These are phyloP conservation scores for Arthroderma uncinatum DNA, from an alignment of 2,329 filamentous ascomycete genomes.

Conservation along the genomic window DNA sequence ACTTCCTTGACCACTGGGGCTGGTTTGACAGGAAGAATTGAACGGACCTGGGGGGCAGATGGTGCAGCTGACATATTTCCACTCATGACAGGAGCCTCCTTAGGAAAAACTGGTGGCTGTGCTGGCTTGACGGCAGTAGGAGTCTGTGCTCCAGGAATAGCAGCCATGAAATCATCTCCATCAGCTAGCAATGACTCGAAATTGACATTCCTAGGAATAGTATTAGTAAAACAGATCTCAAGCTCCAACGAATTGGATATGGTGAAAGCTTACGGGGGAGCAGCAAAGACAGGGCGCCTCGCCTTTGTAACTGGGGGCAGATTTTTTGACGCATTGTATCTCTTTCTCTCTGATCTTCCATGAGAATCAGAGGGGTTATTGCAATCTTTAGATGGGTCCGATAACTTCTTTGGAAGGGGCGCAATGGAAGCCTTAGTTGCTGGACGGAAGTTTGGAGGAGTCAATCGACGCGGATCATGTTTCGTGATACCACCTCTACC, in stretches of 20 bases:
- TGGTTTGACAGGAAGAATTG: neutral
- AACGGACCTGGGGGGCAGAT: neutral
- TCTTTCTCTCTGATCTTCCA: neutral
- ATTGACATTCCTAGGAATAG: constrained; percentile 7
- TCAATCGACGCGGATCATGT: neutral
- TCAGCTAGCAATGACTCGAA: constrained; percentile 13
- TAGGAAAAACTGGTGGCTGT: neutral
- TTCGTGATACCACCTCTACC: neutral
- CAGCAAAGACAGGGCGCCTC: constrained; percentile 7
- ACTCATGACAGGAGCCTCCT: neutral
- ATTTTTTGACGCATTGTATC: neutral
- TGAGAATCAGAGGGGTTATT: constrained; percentile 7
- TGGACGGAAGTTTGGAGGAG: neutral
- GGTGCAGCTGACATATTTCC: neutral
- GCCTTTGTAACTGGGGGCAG: constrained; percentile 4
- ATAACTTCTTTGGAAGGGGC: neutral
- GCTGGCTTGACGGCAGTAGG: neutral
- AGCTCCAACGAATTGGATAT: neutral
- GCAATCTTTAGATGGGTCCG: constrained; percentile 10
- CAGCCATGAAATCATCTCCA: constrained; percentile 16
- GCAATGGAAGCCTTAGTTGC: neutral
- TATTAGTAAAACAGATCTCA: constrained; percentile 6
- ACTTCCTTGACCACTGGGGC: neutral
- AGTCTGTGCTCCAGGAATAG: constrained; percentile 7
- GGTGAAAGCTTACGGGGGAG: constrained; percentile 11